Base-by-base conservation (phyloP, 495 filamentous ascomycete genomes). In the Tuber umbilicatum region DNA sequence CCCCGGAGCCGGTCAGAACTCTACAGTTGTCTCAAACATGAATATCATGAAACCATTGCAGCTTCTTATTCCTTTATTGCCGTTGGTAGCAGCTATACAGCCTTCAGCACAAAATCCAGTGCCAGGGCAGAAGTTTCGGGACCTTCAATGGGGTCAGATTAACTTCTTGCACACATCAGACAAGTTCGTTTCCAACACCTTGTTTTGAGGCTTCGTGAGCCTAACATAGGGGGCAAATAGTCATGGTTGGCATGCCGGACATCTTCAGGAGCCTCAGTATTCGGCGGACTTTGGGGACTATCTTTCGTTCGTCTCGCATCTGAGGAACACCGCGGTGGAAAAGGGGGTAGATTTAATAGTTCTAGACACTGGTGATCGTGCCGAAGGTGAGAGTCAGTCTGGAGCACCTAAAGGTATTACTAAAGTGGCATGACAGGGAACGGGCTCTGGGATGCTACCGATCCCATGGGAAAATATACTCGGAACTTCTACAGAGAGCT, bases 241-340 rank as follows among this genome's bases (percentile, higher is more conserved):
- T 31, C 95, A 99, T 86, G 94, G 96, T 78, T 99, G 95, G 95
- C 89, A 94, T 79, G 94, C 89, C 14, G 95, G 95, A 38, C 95
- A 99, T 87, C 85, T 98, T 10, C 91, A 92, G 84, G 95, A 99
- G 84, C 86, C 93, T 1, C 93, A 93, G 39, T 99, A 92, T 83
- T 94, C 93, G 23, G 96, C 93, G 50, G 95, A 98, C 83, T 97
- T 95, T 92, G 95, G 95, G 47, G 95, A 99, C 85, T 99, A 98
- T 84, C 88, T 98, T 78, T 98, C 95, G 16, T 97, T 99, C 81
- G 89, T 94, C 35, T 84, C 89, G 43, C 93, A 93, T 78, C 89
- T 99, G 87, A 91, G 89, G 38, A 85, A 89, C 77, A 90, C 87
- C 81, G 92, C 93, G 37, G 92, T 97, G 80, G 86, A 88, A 5